Evolutionary conservation across 2,329 filamentous ascomycete species (phyloP), one percentile per base, ranked within the genome.

Genomic region (Dactylellina leptospora): DNA sequence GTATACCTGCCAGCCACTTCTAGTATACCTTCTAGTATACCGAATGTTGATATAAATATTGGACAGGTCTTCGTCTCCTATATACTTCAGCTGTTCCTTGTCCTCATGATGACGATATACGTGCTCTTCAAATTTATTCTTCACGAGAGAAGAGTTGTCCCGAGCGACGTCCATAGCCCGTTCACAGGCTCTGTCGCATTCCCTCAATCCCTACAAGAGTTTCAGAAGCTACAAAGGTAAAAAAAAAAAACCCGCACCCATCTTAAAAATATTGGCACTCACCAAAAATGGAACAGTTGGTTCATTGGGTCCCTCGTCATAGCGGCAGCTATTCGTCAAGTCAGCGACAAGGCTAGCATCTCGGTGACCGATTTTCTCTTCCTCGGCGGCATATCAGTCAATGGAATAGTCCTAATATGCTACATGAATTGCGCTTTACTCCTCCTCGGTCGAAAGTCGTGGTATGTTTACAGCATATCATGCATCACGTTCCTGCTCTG

Each of bases 281-380:
- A n/a, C n/a, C n/a, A n/a, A n/a, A n/a, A n/a, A n/a, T n/a, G n/a
- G n/a, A n/a, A 13, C 36, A 71, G 68, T 18, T 72, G 68, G 68
- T 72, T 72, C 51, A 64, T 72, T 10, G 68, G 68, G 0, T 63
- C 68, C 9, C 68, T 72, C 20, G 68, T 72, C 25, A 64, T 63
- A 9, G 68, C 68, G n/a, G 59, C 68, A 23, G 62, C 62, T n/a
- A 72, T 72, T 48, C 68, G 68, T 13, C 68, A 58, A 25, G 36
- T 27, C 16, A 45, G 50, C n/a, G 45, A 27, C 36, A 63, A 48
- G 9, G 54, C 30, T 20, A 13, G 13, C 6, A 62, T 72, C 8
- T 72, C 68, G 1, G 59, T 72, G n/a, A 72, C 68, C n/a, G 68
- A 72, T 22, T 72, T 72, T 38, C 53, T 72, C 25, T 72, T 72